phyloP scores from a whole-genome alignment of 805 yeast genomes.

The Hanseniaspora lachancei region DNA sequence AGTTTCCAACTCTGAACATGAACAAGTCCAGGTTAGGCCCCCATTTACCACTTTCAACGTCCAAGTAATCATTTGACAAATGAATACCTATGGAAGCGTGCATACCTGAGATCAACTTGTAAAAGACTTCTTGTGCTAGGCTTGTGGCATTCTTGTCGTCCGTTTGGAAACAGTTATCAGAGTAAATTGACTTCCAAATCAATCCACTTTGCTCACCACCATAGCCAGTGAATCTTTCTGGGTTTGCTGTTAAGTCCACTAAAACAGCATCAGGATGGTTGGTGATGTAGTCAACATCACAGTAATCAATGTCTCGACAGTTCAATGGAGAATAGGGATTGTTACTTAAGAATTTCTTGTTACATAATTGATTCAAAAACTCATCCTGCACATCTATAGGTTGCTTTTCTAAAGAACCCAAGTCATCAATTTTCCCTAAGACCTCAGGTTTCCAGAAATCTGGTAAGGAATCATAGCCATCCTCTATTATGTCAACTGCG shows the following conservation, averaged over 20 bases:
- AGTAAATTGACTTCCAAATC: slow-evolving; percentile 87
- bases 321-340: slow-evolving; percentile 8
- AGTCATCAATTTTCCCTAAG: slow-evolving; percentile 31
- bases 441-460: slow-evolving; percentile 63
- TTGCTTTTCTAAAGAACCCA: slow-evolving; percentile 21
- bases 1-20: slow-evolving; percentile 78
- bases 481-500: slow-evolving; percentile 74
- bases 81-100: slow-evolving; percentile 94
- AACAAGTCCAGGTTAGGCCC: slow-evolving; percentile 71
- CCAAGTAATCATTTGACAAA: slow-evolving; percentile 67
- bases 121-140: slow-evolving; percentile 77
- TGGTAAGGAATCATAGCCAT: slow-evolving; percentile 50
- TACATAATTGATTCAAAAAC: slow-evolving; percentile 30
- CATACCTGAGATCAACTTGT: slow-evolving; percentile 78
- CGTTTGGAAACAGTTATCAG: slow-evolving; percentile 64
- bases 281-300: slow-evolving; percentile 48
- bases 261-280: slow-evolving; percentile 55
- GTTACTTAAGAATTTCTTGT: slow-evolving; percentile 13
- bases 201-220: slow-evolving; percentile 83
- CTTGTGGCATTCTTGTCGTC: slow-evolving; percentile 20
- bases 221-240: slow-evolving; percentile 93
- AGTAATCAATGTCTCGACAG: slow-evolving; percentile 44
- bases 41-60: slow-evolving; percentile 62
- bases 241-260: slow-evolving; percentile 76
- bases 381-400: slow-evolving; percentile 25